Conservation (phyloP, 148 eudicot genomes). For the Camellia japonica region DNA sequence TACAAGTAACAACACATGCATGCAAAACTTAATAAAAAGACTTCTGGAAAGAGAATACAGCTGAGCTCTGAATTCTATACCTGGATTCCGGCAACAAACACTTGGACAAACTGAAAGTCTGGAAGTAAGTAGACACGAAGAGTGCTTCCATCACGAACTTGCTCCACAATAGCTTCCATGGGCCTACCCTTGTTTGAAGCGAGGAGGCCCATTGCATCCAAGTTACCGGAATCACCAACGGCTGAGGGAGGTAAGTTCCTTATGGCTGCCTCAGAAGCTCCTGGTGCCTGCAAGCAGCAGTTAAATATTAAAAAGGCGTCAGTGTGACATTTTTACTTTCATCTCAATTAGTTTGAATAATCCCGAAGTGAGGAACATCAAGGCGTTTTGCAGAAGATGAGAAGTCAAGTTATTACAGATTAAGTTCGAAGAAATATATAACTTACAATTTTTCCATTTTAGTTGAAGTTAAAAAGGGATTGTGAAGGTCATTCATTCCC, state of each 20-base stretch:
- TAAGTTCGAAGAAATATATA: neutral
- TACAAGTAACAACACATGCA: conserved; percentile 6
- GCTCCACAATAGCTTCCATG: conserved; percentile 83
- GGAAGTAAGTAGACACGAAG: conserved; percentile 85
- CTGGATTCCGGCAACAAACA: conserved; percentile 88
- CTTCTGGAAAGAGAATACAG: neutral
- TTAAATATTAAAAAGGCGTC: neutral
- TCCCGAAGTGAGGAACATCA: conserved; percentile 4
- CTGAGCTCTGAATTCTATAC: conserved; percentile 27
- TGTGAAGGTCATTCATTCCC: neutral
- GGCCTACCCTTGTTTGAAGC: conserved; percentile 66
- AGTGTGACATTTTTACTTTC: neutral
- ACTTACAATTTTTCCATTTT: neutral
- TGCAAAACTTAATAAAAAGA: neutral
- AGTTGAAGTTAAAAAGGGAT: no score
- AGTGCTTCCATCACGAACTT: conserved; percentile 94
- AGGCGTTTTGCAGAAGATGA: neutral
- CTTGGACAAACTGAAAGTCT: conserved; percentile 79
- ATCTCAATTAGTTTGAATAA: neutral
- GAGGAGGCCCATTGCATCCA: conserved; percentile 57
- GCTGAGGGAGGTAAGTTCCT: conserved; percentile 93
- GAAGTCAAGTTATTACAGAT: conserved; percentile 1
- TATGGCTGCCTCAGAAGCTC: conserved; percentile 82
- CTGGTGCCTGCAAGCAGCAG: conserved; percentile 50
- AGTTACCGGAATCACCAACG: conserved; percentile 63